Base-by-base conservation (phyloP, 1,284 basidiomycete genomes). In the Entoloma clypeatum region DNA sequence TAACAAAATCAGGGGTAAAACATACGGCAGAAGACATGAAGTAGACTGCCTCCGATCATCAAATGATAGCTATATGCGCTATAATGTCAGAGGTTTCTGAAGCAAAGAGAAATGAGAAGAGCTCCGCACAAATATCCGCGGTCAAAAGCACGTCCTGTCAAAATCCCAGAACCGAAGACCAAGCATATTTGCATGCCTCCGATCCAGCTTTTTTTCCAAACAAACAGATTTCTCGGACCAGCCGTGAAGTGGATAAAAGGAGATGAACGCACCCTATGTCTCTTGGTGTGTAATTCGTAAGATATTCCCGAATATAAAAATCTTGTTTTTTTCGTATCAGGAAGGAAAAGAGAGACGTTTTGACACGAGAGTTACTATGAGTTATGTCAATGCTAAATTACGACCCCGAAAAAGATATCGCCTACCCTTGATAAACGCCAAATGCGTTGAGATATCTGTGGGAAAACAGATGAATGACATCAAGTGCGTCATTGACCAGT, bases 151-250 rank as follows among this genome's bases (percentile, higher is more conserved):
- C 54, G 47, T 23, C 62, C 61, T 5, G 59, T 56, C 8, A 60
- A 32, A 19, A 60, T 43, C 9, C 60, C 62, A 2, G 51, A 49
- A 2, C 53, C 47, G 29, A 62, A 59, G 36, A 54, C 50, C 39
- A 63, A 48, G 43, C 54, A 57, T 13, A 59, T 35, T 31, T 64
- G 61, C 18, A 59, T 50, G 30, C 60, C 61, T 5, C 63, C 63
- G 27, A 65, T 62, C 63, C 63, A 65, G 26, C 63, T 65, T n/a
- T n/a, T n/a, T n/a, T n/a, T n/a, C n/a, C n/a, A n/a, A 36, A 23
- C 6, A 14, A 17, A 13, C 19, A 23, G 6, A 3, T 39, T 22
- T 38, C 9, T 19, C 28, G 30, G 2, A 26, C 7, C n/a, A 16
- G 21, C 7, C 9, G 2, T 6, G 8, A 28, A 28, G 5, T 7